Evolutionary conservation across 2,329 filamentous ascomycete genomes (phyloP).

Genomic region (Fusarium chlamydosporum): DNA sequence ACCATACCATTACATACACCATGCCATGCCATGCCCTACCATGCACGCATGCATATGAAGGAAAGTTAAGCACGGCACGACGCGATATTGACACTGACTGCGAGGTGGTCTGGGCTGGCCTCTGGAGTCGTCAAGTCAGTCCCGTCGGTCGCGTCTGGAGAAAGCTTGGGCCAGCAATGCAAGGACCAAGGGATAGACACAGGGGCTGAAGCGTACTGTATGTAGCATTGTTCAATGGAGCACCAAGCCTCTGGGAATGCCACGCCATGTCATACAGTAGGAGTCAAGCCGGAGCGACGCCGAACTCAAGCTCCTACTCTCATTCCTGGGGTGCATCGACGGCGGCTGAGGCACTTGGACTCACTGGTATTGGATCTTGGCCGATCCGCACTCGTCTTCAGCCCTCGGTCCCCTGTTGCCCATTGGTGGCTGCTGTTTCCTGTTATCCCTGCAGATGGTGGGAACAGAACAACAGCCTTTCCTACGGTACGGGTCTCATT

Average conservation of each 20-base stretch:
- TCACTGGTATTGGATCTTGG: constrained; percentile 9
- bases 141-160: constrained; percentile 39
- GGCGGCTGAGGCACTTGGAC: constrained; percentile 30
- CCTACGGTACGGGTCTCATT: constrained; percentile 6
- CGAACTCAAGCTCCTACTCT: constrained; percentile 29
- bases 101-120: constrained; percentile 33
- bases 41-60: constrained; percentile 5
- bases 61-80: constrained; percentile 38
- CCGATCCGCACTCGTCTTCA: constrained; percentile 33
- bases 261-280: constrained; percentile 23
- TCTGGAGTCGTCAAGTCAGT: constrained; percentile 22
- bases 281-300: constrained; percentile 32
- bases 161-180: constrained; percentile 38
- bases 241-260: constrained; percentile 33
- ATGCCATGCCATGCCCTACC: neutral
- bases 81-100: constrained; percentile 40
- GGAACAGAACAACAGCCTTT: constrained; percentile 35
- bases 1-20: neutral
- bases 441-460: constrained; percentile 30
- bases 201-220: constrained; percentile 18
- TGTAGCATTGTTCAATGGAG: constrained; percentile 19
- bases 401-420: constrained; percentile 27
- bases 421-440: constrained; percentile 36
- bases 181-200: constrained; percentile 39
- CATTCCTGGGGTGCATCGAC: constrained; percentile 41